Evolutionary conservation across 2,329 filamentous ascomycete genomes (phyloP).

Genomic region (Pseudogymnoascus verrucosus): DNA sequence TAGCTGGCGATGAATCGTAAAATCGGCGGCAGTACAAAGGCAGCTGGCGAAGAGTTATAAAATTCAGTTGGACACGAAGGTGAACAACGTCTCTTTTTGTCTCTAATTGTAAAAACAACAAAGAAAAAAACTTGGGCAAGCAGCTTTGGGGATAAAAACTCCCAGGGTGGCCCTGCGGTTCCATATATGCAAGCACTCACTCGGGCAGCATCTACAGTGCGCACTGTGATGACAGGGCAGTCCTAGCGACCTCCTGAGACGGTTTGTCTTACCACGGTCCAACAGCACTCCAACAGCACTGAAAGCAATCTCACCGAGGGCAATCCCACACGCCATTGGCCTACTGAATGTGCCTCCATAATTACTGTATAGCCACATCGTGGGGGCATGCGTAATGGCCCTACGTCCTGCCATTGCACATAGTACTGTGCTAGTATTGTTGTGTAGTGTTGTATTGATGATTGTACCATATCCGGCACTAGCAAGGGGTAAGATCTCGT

Average conservation of each 20-base stretch:
- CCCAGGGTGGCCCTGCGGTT: neutral
- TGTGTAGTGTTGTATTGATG: neutral
- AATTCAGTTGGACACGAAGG: neutral
- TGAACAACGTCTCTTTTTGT: neutral
- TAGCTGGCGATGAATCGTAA: neutral
- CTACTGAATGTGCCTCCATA: neutral
- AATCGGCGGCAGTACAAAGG: neutral
- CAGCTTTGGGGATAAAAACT: neutral
- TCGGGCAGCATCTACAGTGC: neutral
- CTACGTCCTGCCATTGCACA: neutral
- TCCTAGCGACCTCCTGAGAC: neutral
- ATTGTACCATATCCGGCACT: neutral
- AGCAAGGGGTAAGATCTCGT: neutral
- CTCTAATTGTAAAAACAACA: neutral
- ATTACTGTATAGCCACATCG: neutral
- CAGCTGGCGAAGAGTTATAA: too few relatives aligned
- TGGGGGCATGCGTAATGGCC: neutral
- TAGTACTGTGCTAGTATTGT: neutral
- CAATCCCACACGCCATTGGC: neutral
- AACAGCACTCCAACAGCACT: neutral
- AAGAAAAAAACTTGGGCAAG: neutral
- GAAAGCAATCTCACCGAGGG: neutral
- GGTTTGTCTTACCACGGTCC: neutral
- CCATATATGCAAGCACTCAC: neutral
- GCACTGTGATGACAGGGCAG: neutral